Conservation (phyloP, 2,329 filamentous ascomycete genomes). For the Coniochaeta prunicola region DNA sequence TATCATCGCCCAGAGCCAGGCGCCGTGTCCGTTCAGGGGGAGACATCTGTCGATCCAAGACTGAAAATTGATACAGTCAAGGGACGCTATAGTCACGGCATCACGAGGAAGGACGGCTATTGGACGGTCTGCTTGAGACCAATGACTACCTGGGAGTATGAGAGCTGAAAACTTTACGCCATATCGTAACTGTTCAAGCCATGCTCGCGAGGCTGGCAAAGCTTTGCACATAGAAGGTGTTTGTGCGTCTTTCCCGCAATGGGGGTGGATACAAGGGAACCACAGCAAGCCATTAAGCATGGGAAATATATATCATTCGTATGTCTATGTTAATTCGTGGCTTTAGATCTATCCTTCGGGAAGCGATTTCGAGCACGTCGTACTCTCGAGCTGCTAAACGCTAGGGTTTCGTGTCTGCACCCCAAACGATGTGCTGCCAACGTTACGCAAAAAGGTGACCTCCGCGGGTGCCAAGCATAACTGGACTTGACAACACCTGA, state of each 20-base stretch:
- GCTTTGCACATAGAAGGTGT: neutral
- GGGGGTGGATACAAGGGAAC: neutral
- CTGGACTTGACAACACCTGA: neutral
- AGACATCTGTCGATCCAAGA: neutral
- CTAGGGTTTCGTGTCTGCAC: neutral
- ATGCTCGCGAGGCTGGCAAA: neutral
- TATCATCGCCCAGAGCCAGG: neutral
- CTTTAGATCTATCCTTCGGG: neutral
- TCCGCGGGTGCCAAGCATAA: neutral
- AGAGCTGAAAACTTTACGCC: neutral
- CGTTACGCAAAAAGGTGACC: no score
- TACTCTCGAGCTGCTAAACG: neutral
- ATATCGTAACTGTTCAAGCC: neutral
- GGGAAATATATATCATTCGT: neutral
- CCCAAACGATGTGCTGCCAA: neutral
- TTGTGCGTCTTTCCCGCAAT: neutral
- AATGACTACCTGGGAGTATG: neutral
- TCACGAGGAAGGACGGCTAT: neutral
- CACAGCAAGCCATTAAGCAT: neutral
- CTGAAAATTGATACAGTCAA: neutral
- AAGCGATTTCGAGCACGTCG: neutral
- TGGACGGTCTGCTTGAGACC: neutral
- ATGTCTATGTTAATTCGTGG: neutral
- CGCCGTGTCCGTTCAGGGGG: neutral
- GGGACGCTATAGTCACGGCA: neutral